These are phyloP conservation scores for Coemansia erecta DNA, from an alignment of 192 early-diverging fungal genomes.

Conservation along the genomic window DNA sequence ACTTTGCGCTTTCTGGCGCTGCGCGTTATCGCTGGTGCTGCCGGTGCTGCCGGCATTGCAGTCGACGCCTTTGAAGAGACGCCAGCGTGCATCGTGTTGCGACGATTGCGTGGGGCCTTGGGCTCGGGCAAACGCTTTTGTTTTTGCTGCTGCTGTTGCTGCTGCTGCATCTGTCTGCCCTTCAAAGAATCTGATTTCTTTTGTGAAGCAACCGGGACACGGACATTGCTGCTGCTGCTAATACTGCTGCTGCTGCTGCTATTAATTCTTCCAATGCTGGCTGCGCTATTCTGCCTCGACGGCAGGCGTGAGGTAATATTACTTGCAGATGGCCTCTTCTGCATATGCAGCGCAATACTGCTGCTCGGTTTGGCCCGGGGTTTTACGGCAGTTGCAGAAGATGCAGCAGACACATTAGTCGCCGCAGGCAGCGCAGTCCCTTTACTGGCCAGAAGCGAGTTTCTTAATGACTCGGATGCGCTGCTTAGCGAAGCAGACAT, in stretches of 20 bases:
- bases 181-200: not conserved
- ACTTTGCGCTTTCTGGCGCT: no score
- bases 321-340: conserved; percentile 1
- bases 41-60: not conserved
- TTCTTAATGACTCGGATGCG: no score
- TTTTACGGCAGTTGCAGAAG: not conserved
- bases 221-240: not conserved
- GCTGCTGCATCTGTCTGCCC: no score
- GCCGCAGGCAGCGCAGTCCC: no score
- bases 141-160: not conserved
- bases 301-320: not conserved
- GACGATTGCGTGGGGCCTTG: conserved; percentile 1
- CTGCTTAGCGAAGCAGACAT: conserved; percentile 5
- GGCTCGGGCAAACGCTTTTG: not conserved
- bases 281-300: not conserved
- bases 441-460: no score
- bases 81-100: not conserved
- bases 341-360: conserved; percentile 1
- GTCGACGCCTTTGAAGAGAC: not conserved
- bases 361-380: not conserved
- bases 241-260: not conserved
- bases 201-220: not conserved
- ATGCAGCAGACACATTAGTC: not conserved
- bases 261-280: not conserved
- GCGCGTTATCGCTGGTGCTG: no score